Evolutionary conservation across 495 filamentous ascomycete species (phyloP), one percentile per base, ranked within the genome.

Genomic region (Glarea lozoyensis): DNA sequence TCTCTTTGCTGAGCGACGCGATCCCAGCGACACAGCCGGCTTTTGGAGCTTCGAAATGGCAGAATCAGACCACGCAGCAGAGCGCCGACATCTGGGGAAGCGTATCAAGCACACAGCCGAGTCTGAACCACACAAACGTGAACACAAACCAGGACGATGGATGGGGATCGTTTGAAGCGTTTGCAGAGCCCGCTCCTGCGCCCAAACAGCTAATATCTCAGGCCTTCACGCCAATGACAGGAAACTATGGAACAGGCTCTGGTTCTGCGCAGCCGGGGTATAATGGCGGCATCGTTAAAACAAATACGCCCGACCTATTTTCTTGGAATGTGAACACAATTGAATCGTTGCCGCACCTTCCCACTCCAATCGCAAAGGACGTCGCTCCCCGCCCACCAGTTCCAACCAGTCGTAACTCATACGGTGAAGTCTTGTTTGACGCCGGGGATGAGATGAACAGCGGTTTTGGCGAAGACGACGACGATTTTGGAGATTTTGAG

Each of bases 401-500:
- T 13, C 21, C 43, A 2, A 15, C 17, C 6, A 34, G 30, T 15
- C 38, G 41, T 32, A 50, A 43, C 24, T 53, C 54, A 5, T 49
- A 37, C 16, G 42, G 33, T 19, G 51, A 69, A 45, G 60, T 70
- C 6, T 45, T 72, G 33, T 70, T 71, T 42, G 72, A 75, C 55
- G 69, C 65, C 19, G 49, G 58, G 13, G 70, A 70, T 37, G 47
- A 48, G 13, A 47, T 54, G 13, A 45, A 52, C 9, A 48, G 60
- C 19, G 62, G 67, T 15, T 58, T 58, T 0, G 67, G 66, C 5
- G 70, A 71, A n/a, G n/a, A n/a, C 5, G 77, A 83, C 24, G 82
- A 86, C 54, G 82, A 79, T 10, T 88, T 81, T 74, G 82, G 83
- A 11, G 82, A 86, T 42, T 88, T 88, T 50, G 83, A 84, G 52